A percentile compares a stretch with the other conserved stretches of the same genome.
Conservation (phyloP, 805 yeast species). For the Nakazawaea ernobii region DNA sequence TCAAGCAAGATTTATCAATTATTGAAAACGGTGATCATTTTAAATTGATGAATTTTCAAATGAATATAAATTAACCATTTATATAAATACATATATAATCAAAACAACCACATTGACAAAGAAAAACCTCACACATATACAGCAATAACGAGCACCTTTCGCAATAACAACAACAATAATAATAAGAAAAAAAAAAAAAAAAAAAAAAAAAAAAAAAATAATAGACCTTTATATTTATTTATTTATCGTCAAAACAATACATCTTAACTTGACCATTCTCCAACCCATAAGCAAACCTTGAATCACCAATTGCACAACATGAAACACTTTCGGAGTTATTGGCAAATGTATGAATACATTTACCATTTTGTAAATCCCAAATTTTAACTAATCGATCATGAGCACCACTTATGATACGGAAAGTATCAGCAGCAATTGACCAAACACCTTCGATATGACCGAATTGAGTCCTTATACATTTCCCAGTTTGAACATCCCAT, state of each 20-base stretch:
- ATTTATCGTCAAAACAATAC: slow-evolving; percentile 61
- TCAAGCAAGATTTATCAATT: too few species aligned
- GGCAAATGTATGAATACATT: slow-evolving; percentile 88
- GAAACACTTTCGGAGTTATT: slow-evolving; percentile 56
- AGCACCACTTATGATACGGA: slow-evolving; percentile 90
- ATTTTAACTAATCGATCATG: slow-evolving; percentile 87
- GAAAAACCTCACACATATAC: too few species aligned
- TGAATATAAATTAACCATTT: too few species aligned
- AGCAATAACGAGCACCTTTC: too few species aligned
- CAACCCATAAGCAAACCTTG: slow-evolving; percentile 84
- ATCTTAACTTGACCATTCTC: slow-evolving; percentile 85
- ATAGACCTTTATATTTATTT: neutral
- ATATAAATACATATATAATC: too few species aligned
- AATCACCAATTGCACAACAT: slow-evolving; percentile 84
- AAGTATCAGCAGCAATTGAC: slow-evolving; percentile 94
- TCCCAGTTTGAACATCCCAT: slow-evolving; percentile 86
- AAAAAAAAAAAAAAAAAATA: neutral
- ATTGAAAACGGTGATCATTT: too few species aligned
- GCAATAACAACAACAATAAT: too few species aligned
- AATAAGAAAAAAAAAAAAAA: neutral
- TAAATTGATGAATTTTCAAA: too few species aligned
- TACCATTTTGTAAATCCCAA: slow-evolving; percentile 95
- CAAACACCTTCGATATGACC: slow-evolving; percentile 99
- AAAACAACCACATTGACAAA: too few species aligned
- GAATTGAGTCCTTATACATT: slow-evolving; percentile 88